A percentile compares a stretch with the other conserved stretches of the same genome.
phyloP scores from a whole-genome alignment of 1,139 yeast species.

The Debaryomyces sp. region DNA sequence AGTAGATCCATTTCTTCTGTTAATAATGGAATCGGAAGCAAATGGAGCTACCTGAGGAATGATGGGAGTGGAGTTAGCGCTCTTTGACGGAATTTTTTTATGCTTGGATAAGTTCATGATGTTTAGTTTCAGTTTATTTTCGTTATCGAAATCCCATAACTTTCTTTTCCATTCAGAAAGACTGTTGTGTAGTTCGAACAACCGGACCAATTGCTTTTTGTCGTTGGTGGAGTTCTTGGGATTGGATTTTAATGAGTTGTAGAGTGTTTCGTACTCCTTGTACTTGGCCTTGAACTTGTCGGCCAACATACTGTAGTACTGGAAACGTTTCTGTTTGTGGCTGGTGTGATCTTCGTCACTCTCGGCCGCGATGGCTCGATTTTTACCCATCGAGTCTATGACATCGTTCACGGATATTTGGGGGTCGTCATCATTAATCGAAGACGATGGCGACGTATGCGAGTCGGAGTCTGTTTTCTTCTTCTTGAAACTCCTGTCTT shows the following conservation, averaged over 20 bases:
- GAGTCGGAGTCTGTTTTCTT: conserved; percentile 18
- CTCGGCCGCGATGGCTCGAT: background rate
- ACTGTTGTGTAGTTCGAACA: conserved; percentile 39
- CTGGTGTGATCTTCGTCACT: conserved; percentile 8
- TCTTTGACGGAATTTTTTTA: conserved; percentile 21
- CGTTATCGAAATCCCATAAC: conserved; percentile 40
- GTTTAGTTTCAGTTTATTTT: conserved; percentile 31
- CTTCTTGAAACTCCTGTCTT: conserved; percentile 16
- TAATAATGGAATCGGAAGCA: conserved; percentile 1
- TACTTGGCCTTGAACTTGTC: conserved; percentile 40
- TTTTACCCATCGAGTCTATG: background rate
- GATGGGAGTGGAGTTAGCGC: background rate
- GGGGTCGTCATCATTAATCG: conserved; percentile 24
- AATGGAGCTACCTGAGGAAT: conserved; percentile 1
- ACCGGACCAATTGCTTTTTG: conserved; percentile 27
- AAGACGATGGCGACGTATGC: conserved; percentile 35
- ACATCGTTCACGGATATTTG: conserved; percentile 10
- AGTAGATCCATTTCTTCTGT: background rate
- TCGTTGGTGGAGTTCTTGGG: conserved; percentile 15
- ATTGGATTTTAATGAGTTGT: conserved; percentile 22
- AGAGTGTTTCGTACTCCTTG: conserved; percentile 40
- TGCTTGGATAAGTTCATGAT: conserved; percentile 41
- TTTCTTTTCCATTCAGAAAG: conserved; percentile 39
- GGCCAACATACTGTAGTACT: conserved; percentile 33
- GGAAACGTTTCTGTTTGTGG: conserved; percentile 15